These are phyloP conservation scores for Yarrowia sp. DNA, from an alignment of 805 yeast species.

Conservation along the genomic window DNA sequence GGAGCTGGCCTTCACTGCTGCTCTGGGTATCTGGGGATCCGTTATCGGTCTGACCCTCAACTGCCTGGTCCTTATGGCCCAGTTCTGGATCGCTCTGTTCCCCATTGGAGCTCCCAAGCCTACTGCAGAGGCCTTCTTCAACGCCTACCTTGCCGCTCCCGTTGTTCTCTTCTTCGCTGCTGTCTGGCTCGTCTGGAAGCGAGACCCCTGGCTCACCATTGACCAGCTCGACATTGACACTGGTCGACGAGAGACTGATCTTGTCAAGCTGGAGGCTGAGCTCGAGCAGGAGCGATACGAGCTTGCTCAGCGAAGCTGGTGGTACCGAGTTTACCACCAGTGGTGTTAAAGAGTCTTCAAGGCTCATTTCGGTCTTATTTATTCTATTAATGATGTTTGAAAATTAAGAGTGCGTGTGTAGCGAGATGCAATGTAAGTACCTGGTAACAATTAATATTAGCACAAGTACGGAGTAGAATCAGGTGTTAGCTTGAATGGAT, in stretches of 20 bases:
- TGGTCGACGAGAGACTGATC: conserved; percentile 59
- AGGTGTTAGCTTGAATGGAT: too few relatives aligned
- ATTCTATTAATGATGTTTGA: conserved; percentile 1
- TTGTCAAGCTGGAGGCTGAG: conserved; percentile 44
- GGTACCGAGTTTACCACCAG: conserved; percentile 44
- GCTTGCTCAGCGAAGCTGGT: conserved; percentile 47
- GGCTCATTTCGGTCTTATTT: neutral
- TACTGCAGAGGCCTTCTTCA: conserved; percentile 45
- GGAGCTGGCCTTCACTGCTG: conserved; percentile 63
- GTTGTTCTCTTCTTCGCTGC: conserved; percentile 45
- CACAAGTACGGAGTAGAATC: too few relatives aligned
- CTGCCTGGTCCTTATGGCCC: conserved; percentile 58
- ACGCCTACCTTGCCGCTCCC: conserved; percentile 49
- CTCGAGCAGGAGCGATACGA: conserved; percentile 51
- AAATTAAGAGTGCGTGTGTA: neutral
- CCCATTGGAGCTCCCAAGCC: conserved; percentile 52
- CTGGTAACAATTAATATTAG: too few relatives aligned
- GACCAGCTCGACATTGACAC: conserved; percentile 58
- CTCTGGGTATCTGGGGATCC: conserved; percentile 63
- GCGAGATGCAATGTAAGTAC: too few relatives aligned
- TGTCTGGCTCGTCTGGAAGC: conserved; percentile 49
- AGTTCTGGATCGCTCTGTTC: conserved; percentile 74
- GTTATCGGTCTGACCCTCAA: conserved; percentile 56
- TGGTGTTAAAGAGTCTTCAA: conserved; percentile 45
- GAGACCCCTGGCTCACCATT: conserved; percentile 46